These are phyloP conservation scores for Spathaspora sp. DNA, from an alignment of 1,139 yeast genomes.

Conservation along the genomic window DNA sequence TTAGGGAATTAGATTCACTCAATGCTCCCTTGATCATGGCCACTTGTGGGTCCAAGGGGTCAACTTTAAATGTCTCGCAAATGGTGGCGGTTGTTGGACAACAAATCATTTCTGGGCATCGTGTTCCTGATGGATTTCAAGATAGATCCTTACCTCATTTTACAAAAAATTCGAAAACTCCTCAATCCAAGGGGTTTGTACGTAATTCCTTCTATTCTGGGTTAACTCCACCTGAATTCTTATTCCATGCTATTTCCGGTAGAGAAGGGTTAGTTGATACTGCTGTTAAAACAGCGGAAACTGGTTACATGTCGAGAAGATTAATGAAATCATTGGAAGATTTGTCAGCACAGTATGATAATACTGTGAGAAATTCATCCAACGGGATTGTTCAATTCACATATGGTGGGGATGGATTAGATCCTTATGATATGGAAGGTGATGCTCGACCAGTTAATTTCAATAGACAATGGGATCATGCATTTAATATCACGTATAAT, in stretches of 20 bases:
- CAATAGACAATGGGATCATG: conserved; percentile 92
- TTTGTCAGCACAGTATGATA: conserved; percentile 88
- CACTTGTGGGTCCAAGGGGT: conserved; percentile 98
- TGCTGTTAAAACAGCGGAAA: conserved; percentile 98
- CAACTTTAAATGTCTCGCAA: conserved; percentile 95
- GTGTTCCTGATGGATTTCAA: conserved; percentile 99
- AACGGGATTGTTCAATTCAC: conserved; percentile 97
- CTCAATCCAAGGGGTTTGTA: conserved; percentile 97
- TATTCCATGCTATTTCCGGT: conserved; percentile 98
- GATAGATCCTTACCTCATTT: conserved; percentile 98
- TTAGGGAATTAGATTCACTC: conserved; percentile 80
- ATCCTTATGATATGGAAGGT: conserved; percentile 99
- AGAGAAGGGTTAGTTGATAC: conserved; percentile 99
- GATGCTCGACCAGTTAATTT: conserved; percentile 96
- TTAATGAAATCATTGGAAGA: conserved; percentile 98
- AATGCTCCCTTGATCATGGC: conserved; percentile 99
- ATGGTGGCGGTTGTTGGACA: conserved; percentile 99
- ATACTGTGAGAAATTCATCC: conserved; percentile 91
- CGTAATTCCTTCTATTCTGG: conserved; percentile 95
- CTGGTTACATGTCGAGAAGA: conserved; percentile 99
- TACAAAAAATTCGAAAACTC: conserved; percentile 92
- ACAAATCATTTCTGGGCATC: conserved; percentile 96
- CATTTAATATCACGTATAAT: conserved; percentile 68
- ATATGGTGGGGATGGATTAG: conserved; percentile 98
- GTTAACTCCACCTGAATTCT: conserved; percentile 91